A percentile compares a stretch with the other conserved stretches of the same genome.
Conservation (phyloP, 164 flowering plant species). For the Stephania cephalantha region DNA sequence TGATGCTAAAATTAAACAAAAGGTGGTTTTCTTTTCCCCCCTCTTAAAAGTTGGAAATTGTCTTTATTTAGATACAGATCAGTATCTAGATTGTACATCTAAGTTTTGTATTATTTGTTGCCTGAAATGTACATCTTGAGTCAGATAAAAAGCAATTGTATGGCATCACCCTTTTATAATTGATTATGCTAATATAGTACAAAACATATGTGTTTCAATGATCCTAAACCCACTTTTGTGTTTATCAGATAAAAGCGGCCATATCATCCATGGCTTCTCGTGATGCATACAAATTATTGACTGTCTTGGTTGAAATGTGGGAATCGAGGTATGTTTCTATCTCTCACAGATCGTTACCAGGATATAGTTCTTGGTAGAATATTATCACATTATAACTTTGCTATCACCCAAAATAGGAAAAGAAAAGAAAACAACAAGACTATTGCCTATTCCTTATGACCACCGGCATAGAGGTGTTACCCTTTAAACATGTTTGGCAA, state of each 20-base stretch:
- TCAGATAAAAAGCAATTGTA: slow-evolving; percentile 57
- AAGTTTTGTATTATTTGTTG: neutral
- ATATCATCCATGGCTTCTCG: slow-evolving; percentile 47
- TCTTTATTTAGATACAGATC: neutral
- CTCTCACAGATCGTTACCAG: neutral
- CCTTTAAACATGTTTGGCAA: no score
- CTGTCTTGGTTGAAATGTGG: slow-evolving; percentile 51
- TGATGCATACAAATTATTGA: slow-evolving; percentile 57
- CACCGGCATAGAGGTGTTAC: no score
- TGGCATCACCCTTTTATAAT: neutral
- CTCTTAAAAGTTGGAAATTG: neutral
- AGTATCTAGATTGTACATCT: no score
- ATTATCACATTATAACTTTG: neutral
- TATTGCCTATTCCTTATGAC: neutral
- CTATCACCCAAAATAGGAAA: neutral
- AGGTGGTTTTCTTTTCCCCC: slow-evolving; percentile 44
- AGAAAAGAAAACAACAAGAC: neutral
- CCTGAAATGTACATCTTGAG: neutral
- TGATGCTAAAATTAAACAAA: slow-evolving; percentile 43
- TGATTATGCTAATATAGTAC: neutral
- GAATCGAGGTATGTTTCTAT: slow-evolving; percentile 48
- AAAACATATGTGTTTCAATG: neutral
- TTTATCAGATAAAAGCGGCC: slow-evolving; percentile 50
- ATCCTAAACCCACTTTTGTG: slow-evolving; percentile 1
- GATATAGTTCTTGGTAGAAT: neutral